Percentiles rank a stretch among this genome's conserved stretches.
phyloP scores from a whole-genome alignment of 192 early-diverging fungal genomes.

The Podila clonocystis region DNA sequence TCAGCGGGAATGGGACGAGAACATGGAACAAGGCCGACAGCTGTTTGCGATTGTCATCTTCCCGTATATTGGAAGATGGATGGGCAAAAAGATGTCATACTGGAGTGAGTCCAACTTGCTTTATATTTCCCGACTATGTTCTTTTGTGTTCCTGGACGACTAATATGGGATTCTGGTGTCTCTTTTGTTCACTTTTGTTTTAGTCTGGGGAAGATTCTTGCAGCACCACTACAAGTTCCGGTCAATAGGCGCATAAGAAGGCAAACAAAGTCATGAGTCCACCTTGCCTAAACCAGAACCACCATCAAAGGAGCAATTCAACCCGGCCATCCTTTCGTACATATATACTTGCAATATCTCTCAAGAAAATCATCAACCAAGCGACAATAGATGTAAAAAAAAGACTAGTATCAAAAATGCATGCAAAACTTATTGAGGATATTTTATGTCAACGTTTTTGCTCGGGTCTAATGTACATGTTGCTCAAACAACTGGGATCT shows the following conservation, averaged over 20 bases:
- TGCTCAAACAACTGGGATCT: background rate
- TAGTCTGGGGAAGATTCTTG: constrained; percentile 42
- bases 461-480: too few species aligned
- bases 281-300: too few species aligned
- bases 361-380: too few species aligned
- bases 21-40: constrained; percentile 55
- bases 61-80: constrained; percentile 60
- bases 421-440: too few species aligned
- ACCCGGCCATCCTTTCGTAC: too few species aligned
- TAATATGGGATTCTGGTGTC: background rate
- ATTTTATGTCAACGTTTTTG: too few species aligned
- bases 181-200: background rate
- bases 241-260: constrained; percentile 29
- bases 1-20: constrained; percentile 65
- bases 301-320: too few species aligned
- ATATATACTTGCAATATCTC: too few species aligned
- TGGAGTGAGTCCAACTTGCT: constrained; percentile 49
- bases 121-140: background rate
- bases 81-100: constrained; percentile 62
- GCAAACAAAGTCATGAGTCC: too few species aligned
- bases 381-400: too few species aligned
- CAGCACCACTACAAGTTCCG: constrained; percentile 45
- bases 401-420: too few species aligned
- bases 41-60: constrained; percentile 63
- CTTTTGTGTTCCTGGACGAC: background rate